phyloP scores from a whole-genome alignment of 306 rosid species.

The Cyamopsis tetragonoloba region DNA sequence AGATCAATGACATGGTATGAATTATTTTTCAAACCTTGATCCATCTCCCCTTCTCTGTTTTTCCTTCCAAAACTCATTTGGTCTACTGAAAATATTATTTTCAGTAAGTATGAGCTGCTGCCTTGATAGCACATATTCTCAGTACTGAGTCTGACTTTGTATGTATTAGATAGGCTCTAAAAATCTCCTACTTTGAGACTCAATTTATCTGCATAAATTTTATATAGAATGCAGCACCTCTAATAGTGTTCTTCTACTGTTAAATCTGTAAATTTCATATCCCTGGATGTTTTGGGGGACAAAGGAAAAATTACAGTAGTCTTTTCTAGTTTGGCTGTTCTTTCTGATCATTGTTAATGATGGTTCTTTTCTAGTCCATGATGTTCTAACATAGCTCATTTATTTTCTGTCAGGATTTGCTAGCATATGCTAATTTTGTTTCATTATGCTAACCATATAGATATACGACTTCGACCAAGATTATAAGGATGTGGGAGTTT shows the following conservation, averaged over 20 bases:
- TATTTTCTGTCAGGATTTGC: neutral
- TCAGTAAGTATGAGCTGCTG: neutral
- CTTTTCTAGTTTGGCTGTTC: constrained; percentile 4
- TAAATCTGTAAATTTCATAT: constrained; percentile 7
- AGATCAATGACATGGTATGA: constrained; percentile 96
- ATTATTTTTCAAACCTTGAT: constrained; percentile 10
- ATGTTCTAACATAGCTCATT: neutral
- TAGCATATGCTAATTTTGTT: constrained; percentile 34
- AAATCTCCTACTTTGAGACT: neutral
- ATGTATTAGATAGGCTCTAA: neutral
- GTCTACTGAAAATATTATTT: neutral
- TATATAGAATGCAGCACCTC: neutral
- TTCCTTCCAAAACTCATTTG: neutral
- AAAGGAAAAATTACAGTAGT: neutral
- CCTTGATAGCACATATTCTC: constrained; percentile 1
- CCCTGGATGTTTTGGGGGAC: neutral
- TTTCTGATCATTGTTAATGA: constrained; percentile 13
- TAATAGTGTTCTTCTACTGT: neutral
- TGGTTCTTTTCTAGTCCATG: constrained; percentile 1
- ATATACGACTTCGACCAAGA: constrained; percentile 93
- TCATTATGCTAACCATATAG: constrained; percentile 39
- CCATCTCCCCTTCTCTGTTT: neutral
- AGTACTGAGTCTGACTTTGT: neutral
- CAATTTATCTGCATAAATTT: neutral
- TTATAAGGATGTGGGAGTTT: constrained; percentile 90